Conservation (phyloP, 177 flowering plant genomes). For the Vitis hybrid region DNA sequence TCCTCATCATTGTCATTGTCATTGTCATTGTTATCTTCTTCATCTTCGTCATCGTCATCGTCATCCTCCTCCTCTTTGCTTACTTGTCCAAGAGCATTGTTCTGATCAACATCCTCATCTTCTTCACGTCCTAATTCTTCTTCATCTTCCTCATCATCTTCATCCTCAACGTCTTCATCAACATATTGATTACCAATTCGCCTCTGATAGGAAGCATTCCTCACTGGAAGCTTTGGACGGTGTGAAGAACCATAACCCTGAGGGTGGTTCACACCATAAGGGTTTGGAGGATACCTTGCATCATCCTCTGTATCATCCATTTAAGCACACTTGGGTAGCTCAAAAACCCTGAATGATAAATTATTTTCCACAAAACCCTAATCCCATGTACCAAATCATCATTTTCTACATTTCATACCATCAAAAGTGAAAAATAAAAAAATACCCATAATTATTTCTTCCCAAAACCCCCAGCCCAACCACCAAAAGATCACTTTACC, state of each 20-base stretch:
- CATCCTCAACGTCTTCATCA: slow-evolving; percentile 31
- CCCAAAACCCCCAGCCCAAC: background rate
- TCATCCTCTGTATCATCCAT: slow-evolving; percentile 76
- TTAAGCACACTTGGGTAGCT: background rate
- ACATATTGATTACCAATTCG: slow-evolving; percentile 19
- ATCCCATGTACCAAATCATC: slow-evolving; percentile 1
- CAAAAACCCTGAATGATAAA: background rate
- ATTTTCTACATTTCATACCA: background rate
- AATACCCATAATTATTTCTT: slow-evolving; percentile 1
- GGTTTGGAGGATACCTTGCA: slow-evolving; percentile 42
- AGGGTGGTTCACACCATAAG: slow-evolving; percentile 29
- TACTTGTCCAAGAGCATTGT: slow-evolving; percentile 20
- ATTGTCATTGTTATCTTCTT: slow-evolving; percentile 14
- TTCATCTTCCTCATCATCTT: slow-evolving; percentile 27
- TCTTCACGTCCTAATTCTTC: slow-evolving; percentile 24
- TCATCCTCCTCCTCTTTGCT: slow-evolving; percentile 29
- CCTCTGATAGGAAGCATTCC: slow-evolving; percentile 22
- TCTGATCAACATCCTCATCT: slow-evolving; percentile 21
- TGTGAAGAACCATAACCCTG: slow-evolving; percentile 34
- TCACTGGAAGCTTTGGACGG: slow-evolving; percentile 29
- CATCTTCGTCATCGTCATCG: slow-evolving; percentile 24
- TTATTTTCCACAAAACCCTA: slow-evolving; percentile 1
- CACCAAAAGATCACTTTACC: too few relatives aligned
- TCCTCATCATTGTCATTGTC: slow-evolving; percentile 24
- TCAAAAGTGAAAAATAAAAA: background rate